Percentiles rank a stretch among this genome's conserved stretches.
Conservation (phyloP, 2,329 filamentous ascomycete genomes). For the Fusarium subglutinans region DNA sequence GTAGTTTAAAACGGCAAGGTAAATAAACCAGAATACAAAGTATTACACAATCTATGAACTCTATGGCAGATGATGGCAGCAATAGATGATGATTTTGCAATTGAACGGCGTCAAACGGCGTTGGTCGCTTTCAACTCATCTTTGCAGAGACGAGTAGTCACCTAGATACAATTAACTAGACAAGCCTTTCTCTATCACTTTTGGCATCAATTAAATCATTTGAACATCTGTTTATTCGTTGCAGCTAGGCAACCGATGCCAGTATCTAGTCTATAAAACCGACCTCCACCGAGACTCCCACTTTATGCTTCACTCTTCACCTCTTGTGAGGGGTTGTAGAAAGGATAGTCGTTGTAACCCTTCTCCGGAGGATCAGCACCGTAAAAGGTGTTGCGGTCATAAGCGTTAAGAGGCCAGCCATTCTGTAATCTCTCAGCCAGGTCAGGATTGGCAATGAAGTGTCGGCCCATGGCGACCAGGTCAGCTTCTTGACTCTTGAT, state of each 20-base stretch:
- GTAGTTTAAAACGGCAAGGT: fast-evolving
- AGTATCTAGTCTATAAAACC: neutral
- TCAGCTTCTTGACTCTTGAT: constrained; percentile 46
- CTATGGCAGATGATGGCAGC: fast-evolving
- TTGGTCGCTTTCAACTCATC: neutral
- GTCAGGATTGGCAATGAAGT: constrained; percentile 49
- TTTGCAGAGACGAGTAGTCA: neutral
- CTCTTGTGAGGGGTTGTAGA: neutral
- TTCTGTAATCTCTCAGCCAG: constrained; percentile 50
- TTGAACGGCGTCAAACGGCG: neutral
- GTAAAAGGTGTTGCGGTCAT: constrained; percentile 55
- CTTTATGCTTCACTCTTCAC: neutral
- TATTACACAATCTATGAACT: fast-evolving
- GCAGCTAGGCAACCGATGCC: neutral
- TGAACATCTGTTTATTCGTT: neutral
- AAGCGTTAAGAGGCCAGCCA: constrained; percentile 48
- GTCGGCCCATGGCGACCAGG: constrained; percentile 45
- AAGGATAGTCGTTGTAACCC: constrained; percentile 45
- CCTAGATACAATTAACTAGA: neutral
- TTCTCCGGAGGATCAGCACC: constrained; percentile 28
- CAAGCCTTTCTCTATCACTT: neutral
- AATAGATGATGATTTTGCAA: neutral
- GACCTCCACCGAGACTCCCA: neutral
- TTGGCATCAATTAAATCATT: fast-evolving
- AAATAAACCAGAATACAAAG: neutral